A percentile compares a stretch with the other conserved stretches of the same genome.
These are phyloP conservation scores for Magnolia kwangsiensis DNA, from an alignment of 164 flowering plant species.

Conservation along the genomic window DNA sequence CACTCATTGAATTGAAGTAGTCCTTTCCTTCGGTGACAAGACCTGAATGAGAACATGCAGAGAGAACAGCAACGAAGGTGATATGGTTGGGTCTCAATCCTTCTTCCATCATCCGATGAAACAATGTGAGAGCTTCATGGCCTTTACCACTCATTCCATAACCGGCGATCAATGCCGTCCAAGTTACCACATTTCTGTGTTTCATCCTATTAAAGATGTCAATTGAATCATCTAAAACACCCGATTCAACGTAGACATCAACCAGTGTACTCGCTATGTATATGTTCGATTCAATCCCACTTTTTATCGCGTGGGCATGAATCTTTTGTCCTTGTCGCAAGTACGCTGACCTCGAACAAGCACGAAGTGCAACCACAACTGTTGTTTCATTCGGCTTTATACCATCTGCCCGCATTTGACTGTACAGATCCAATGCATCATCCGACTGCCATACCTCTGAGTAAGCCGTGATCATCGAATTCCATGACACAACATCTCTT, in stretches of 20 bases:
- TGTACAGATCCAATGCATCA: slow-evolving; percentile 4
- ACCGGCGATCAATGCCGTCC: slow-evolving; percentile 4
- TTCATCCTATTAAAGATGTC: background rate
- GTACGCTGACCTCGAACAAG: slow-evolving; percentile 2
- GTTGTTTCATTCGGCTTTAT: slow-evolving; percentile 2
- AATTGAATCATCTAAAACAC: slow-evolving; percentile 2
- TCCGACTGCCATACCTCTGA: background rate
- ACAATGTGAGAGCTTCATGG: slow-evolving; percentile 37
- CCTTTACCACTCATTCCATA: slow-evolving; percentile 9
- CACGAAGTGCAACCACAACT: background rate
- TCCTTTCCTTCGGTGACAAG: slow-evolving; percentile 45
- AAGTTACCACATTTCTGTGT: slow-evolving; percentile 5
- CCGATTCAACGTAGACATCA: slow-evolving; percentile 6
- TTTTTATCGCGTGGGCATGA: slow-evolving; percentile 1
- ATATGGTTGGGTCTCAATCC: slow-evolving; percentile 56
- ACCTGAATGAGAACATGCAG: slow-evolving; percentile 67
- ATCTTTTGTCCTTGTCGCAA: background rate
- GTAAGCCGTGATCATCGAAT: too few species aligned
- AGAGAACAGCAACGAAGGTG: slow-evolving; percentile 56
- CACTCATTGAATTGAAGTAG: slow-evolving; percentile 41
- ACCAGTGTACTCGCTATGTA: slow-evolving; percentile 1
- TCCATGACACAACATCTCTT: too few species aligned
- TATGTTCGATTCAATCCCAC: background rate
- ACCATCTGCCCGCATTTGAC: background rate
- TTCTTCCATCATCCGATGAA: slow-evolving; percentile 42